Conservation (phyloP, 345 rosid genomes). For the Noccaea caerulescens region DNA sequence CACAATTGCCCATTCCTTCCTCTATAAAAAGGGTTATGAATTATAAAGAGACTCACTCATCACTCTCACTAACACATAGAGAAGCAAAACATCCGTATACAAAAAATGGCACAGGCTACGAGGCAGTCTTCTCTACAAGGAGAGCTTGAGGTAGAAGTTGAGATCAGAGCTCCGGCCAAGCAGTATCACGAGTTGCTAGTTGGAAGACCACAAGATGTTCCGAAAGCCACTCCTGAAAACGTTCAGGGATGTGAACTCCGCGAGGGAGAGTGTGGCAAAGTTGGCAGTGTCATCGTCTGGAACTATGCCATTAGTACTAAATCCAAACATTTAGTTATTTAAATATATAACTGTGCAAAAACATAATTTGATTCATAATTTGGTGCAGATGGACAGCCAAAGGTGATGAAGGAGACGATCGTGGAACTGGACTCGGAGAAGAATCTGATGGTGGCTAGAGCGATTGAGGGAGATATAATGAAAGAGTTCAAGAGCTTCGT, state of each 20-base stretch:
- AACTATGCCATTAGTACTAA: slow-evolving; percentile 47
- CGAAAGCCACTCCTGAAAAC: slow-evolving; percentile 36
- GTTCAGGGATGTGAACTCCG: slow-evolving; percentile 41
- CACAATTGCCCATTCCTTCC: neutral
- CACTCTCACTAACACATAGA: neutral
- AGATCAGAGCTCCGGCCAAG: slow-evolving; percentile 36
- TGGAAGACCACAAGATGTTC: slow-evolving; percentile 46
- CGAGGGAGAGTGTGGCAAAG: slow-evolving; percentile 52
- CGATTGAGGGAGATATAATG: slow-evolving; percentile 30
- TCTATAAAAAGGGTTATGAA: slow-evolving; percentile 7
- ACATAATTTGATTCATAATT: slow-evolving; percentile 2
- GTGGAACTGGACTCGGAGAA: slow-evolving; percentile 8
- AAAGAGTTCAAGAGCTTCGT: slow-evolving; percentile 36
- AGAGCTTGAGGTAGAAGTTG: slow-evolving; percentile 23
- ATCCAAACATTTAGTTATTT: neutral
- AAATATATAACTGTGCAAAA: neutral
- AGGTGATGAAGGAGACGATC: neutral
- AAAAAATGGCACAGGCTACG: slow-evolving; percentile 9
- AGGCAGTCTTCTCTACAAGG: slow-evolving; percentile 19
- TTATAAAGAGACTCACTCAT: neutral
- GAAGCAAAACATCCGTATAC: neutral
- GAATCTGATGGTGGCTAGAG: neutral
- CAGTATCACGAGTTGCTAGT: slow-evolving; percentile 42
- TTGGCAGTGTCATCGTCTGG: slow-evolving; percentile 45
- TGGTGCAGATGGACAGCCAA: slow-evolving; percentile 35